These are phyloP conservation scores for Gloeophyllum trabeum DNA, from an alignment of 768 basidiomycete species.

Conservation along the genomic window DNA sequence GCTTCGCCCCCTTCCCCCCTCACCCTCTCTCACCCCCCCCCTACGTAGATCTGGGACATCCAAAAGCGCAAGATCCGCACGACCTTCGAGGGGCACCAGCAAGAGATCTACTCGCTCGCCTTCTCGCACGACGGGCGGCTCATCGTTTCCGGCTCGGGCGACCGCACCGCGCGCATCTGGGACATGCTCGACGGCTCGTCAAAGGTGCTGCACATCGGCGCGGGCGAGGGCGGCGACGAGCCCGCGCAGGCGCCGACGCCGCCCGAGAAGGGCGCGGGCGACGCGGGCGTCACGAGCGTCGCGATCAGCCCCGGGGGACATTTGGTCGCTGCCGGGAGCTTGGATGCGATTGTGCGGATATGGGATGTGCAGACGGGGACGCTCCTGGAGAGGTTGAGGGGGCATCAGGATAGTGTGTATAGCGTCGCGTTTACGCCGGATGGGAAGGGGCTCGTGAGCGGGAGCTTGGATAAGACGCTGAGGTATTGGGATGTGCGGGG, in stretches of 20 bases:
- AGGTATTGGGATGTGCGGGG: slow-evolving; percentile 49
- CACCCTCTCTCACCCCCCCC: background rate
- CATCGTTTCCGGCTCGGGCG: slow-evolving; percentile 86
- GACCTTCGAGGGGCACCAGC: slow-evolving; percentile 80
- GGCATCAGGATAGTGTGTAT: slow-evolving; percentile 55
- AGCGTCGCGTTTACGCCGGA: slow-evolving; percentile 86
- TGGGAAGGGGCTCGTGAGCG: slow-evolving; percentile 79
- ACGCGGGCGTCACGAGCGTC: slow-evolving; percentile 53
- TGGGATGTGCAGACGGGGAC: slow-evolving; percentile 57
- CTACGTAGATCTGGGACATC: slow-evolving; percentile 82
- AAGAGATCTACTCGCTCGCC: slow-evolving; percentile 91
- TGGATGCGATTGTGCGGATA: slow-evolving; percentile 57
- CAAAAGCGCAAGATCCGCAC: slow-evolving; percentile 66
- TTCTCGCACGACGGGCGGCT: slow-evolving; percentile 80
- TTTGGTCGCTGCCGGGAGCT: slow-evolving; percentile 46
- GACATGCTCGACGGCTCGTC: slow-evolving; percentile 36
- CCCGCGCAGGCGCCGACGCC: background rate
- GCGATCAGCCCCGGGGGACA: slow-evolving; percentile 49
- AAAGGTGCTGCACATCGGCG: slow-evolving; percentile 16
- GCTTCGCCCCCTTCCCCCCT: slow-evolving; percentile 11
- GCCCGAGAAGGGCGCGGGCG: slow-evolving; percentile 35
- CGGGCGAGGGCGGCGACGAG: background rate
- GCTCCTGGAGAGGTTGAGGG: slow-evolving; percentile 44
- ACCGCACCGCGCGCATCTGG: slow-evolving; percentile 53
- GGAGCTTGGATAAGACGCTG: slow-evolving; percentile 62